A percentile compares a stretch with the other conserved stretches of the same genome.
Evolutionary conservation across 2,329 filamentous ascomycete species (phyloP).

Genomic region (Colletotrichum tropicale): DNA sequence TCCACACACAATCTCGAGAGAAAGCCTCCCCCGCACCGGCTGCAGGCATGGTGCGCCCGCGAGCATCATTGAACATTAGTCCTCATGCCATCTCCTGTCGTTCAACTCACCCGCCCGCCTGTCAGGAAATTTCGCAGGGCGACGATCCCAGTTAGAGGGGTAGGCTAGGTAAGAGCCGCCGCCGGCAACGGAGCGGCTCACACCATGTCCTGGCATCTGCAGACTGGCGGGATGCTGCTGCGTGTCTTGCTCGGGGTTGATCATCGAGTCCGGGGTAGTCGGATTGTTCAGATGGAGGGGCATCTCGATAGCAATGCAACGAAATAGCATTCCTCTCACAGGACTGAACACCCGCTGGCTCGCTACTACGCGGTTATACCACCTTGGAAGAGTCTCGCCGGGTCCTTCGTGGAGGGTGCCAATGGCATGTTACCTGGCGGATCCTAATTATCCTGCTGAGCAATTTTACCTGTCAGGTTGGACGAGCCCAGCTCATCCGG

Average conservation of each 20-base stretch:
- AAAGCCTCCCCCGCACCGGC: constrained; percentile 10
- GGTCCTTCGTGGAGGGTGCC: background rate
- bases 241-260: constrained; percentile 4
- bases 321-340: background rate
- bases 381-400: background rate
- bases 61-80: background rate
- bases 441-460: background rate
- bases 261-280: background rate
- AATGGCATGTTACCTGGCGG: background rate
- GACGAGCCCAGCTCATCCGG: background rate
- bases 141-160: background rate
- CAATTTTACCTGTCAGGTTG: background rate
- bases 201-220: background rate
- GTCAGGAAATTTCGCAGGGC: background rate
- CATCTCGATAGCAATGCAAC: background rate
- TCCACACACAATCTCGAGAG: background rate
- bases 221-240: background rate
- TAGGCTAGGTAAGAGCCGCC: constrained; percentile 5
- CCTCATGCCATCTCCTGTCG: background rate
- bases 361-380: background rate
- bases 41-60: background rate
- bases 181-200: constrained; percentile 10
- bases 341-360: background rate
- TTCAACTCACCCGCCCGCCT: background rate
- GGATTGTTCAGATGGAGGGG: background rate